These are phyloP conservation scores for Haplographium delicatum DNA, from an alignment of 495 filamentous ascomycete species.

Conservation along the genomic window DNA sequence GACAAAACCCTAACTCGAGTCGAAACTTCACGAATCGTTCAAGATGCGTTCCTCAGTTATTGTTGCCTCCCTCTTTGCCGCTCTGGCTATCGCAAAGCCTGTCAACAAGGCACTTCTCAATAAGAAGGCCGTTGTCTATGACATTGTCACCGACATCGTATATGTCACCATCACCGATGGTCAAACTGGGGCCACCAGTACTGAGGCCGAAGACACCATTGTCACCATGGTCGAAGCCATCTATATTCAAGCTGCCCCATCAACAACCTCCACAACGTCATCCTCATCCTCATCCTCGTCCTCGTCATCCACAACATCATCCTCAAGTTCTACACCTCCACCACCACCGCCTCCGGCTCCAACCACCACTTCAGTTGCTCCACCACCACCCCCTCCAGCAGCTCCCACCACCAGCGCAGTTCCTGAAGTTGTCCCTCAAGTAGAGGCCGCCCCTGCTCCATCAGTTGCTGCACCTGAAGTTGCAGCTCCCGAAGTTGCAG, in stretches of 20 bases:
- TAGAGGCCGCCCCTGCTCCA: constrained; percentile 12
- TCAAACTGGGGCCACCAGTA: no score
- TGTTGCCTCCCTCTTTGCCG: constrained; percentile 55
- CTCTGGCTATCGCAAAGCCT: constrained; percentile 56
- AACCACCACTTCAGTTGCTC: not conserved
- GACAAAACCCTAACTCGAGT: constrained; percentile 3
- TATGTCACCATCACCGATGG: constrained; percentile 55
- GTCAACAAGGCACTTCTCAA: constrained; percentile 33
- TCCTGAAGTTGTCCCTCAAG: not conserved
- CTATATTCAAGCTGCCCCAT: not conserved
- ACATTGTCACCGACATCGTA: constrained; percentile 50
- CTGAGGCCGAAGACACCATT: no score
- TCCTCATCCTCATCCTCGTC: constrained; percentile 12
- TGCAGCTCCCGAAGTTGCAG: constrained; percentile 13
- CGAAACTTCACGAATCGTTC: constrained; percentile 18
- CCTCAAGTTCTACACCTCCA: not conserved
- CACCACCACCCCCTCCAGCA: not conserved
- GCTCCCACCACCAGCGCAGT: constrained; percentile 8
- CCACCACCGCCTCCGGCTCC: constrained; percentile 20
- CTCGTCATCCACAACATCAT: constrained; percentile 2
- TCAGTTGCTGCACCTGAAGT: constrained; percentile 15
- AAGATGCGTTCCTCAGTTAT: constrained; percentile 68
- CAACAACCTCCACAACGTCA: constrained; percentile 13
- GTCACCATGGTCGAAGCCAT: no score
- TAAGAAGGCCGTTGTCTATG: constrained; percentile 50